Conservation (phyloP, 2,329 filamentous ascomycete genomes). For the Mollisiaceae sp. region DNA sequence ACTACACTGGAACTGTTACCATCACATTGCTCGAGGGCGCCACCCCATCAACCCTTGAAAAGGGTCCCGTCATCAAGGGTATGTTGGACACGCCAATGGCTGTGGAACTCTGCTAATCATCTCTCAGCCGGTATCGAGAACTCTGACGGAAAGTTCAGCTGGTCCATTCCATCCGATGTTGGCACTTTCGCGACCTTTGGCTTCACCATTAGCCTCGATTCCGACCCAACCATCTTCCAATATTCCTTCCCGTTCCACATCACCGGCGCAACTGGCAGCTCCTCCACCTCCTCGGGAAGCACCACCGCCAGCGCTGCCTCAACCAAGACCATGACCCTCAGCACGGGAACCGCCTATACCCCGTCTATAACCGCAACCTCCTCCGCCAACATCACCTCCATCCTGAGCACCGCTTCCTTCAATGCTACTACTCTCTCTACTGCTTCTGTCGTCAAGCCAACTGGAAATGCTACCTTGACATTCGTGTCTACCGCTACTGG, state of each 20-base stretch:
- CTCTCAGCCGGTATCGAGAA: conserved; percentile 54
- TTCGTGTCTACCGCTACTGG: conserved; percentile 12
- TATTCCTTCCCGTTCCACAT: conserved; percentile 64
- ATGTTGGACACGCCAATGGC: conserved; percentile 44
- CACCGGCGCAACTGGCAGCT: conserved; percentile 15
- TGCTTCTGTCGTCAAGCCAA: conserved; percentile 13
- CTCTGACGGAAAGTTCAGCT: conserved; percentile 52
- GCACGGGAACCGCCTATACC: conserved; percentile 21
- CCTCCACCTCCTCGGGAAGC: conserved; percentile 17
- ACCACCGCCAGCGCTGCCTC: conserved; percentile 16
- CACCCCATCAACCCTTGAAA: conserved; percentile 49
- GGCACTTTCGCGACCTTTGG: conserved; percentile 57
- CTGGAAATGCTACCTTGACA: conserved; percentile 12
- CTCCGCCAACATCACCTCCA: conserved; percentile 17
- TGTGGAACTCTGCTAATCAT: conserved; percentile 24
- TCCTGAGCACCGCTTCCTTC: neutral
- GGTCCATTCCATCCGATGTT: conserved; percentile 56
- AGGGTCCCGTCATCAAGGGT: conserved; percentile 54
- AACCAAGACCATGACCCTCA: conserved; percentile 23
- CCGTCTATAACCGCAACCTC: conserved; percentile 16
- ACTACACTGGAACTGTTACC: conserved; percentile 50
- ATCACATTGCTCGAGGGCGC: conserved; percentile 61
- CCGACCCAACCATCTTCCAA: conserved; percentile 59
- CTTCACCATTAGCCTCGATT: conserved; percentile 58
- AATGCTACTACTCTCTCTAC: conserved; percentile 52